Evolutionary conservation across 345 rosid species (phyloP), one percentile per base, ranked within the genome.

Genomic region (Sonneratia caseolaris): DNA sequence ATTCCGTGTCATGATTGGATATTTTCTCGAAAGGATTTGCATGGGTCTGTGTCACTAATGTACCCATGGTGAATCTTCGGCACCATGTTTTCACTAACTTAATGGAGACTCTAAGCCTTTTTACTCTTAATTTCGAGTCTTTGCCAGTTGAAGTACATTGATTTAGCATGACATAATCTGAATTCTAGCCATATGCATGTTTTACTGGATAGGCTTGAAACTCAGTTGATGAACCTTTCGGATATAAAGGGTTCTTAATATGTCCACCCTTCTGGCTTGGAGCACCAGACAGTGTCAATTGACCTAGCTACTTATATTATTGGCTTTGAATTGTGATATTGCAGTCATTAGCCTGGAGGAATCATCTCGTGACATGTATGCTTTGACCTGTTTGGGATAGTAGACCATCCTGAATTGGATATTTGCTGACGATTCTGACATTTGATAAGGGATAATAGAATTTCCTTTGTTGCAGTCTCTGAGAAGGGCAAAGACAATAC

Each of bases 401-500:
- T 16, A 21, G 18, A 27, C 21, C 18, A 62, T 62, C 10, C 18
- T 27, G 66, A 13, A 35, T 35, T 2, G 6, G 38, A n/a, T 62
- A 13, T 27, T 11, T 10, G 37, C 22, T 62, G 19, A 62, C 32
- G 66, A 35, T 35, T 27, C 32, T 57, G 11, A 24, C 49, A 47
- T 68, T 35, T n/a, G 49, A 65, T 43, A 42, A 72, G 56, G 12
- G 16, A 3, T 22, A 21, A 14, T 4, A 4, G 43, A n/a, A 36
- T 35, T 51, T 49, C 35, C 62, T 66, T 43, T 75, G 8, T 37
- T 78, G 80, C 80, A 90, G 97, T 77, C 88, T 37, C 81, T 88
- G 75, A 89, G 86, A 75, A 89, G 98, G 82, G 88, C 83, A 45
- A 89, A 88, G 75, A 80, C 82, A 68, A 75, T 95, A 79, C 92